phyloP scores from a whole-genome alignment of 192 early-diverging fungal genomes.

The Polychytrium aggregatum region DNA sequence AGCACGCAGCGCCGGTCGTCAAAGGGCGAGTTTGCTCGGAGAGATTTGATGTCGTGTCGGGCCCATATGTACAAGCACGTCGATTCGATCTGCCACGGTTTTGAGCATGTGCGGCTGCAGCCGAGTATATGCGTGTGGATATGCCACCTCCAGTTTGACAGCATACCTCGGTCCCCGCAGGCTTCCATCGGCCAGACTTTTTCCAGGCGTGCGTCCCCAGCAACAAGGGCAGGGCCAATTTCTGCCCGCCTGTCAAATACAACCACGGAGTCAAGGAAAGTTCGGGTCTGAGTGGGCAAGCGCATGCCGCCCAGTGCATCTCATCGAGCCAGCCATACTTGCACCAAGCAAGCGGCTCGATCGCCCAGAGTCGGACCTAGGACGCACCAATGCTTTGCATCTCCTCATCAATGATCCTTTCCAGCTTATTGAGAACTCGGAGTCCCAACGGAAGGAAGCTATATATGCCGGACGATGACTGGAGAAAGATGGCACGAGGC shows the following conservation, averaged over 20 bases:
- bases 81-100: no score
- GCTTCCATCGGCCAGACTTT: slow-evolving; percentile 67
- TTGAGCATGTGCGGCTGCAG: no score
- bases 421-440: slow-evolving; percentile 62
- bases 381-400: slow-evolving; percentile 57
- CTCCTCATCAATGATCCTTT: slow-evolving; percentile 69
- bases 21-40: not conserved
- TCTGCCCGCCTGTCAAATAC: slow-evolving; percentile 45
- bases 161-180: slow-evolving; percentile 45
- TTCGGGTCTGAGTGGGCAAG: no score
- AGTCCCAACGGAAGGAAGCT: slow-evolving; percentile 73
- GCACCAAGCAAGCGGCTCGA: not conserved
- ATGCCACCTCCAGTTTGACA: slow-evolving; percentile 7
- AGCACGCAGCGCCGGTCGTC: not conserved
- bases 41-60: not conserved
- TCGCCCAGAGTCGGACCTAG: not conserved
- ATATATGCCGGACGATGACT: slow-evolving; percentile 78
- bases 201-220: slow-evolving; percentile 63
- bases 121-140: no score
- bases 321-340: not conserved
- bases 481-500: no score
- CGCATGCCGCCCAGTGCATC: not conserved
- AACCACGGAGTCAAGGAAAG: not conserved
- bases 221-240: slow-evolving; percentile 58
- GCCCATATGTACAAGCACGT: slow-evolving; percentile 7